Evolutionary conservation across 768 basidiomycete genomes (phyloP), one percentile per base, ranked within the genome.

Genomic region (Phlebiopsis flavidoalba): DNA sequence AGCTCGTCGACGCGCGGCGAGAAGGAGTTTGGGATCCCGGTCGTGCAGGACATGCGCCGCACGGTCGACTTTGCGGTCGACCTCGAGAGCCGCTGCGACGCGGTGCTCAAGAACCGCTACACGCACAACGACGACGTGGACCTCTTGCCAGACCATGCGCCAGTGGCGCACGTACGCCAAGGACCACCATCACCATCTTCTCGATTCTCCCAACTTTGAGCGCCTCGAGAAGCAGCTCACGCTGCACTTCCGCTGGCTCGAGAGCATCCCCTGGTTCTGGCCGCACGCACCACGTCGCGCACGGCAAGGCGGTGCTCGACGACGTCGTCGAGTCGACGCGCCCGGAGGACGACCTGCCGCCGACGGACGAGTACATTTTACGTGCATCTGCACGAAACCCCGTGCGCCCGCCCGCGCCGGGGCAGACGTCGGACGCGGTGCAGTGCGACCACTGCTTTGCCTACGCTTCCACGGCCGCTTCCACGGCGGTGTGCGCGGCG

Each of bases 401-500:
- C 8, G 91, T 94, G 47, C 84, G 85, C 22, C 91, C 91, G 7
- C 91, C 91, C n/a, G 85, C 85, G 3, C 84, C 83, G 4, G 90
- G 90, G 12, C 75, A 78, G 21, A 77, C 81, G 31, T 92, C 92
- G 0, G 91, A 93, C 69, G 91, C 92, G 0, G 92, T 94, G 15
- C 92, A 94, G 70, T 94, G 91, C 70, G 91, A 94, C 69, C 91
- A 93, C 66, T 94, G 91, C 63, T 90, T 83, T 70, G 92, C 91
- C 52, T n/a, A n/a, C 79, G 91, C 53, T 94, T 94, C 74, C 91
- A 94, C 62, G 91, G 90, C 5, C 79, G 91, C 53, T 94, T 94
- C 74, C 91, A 94, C 62, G 91, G 90, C 5, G n/a, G 80, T 85
- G 53, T 93, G 91, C 66, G 91, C 91, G 11, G 87, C 86, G 65